Evolutionary conservation across 1,284 basidiomycete genomes (phyloP), one percentile per base, ranked within the genome.

Genomic region (Flammula alnicola): DNA sequence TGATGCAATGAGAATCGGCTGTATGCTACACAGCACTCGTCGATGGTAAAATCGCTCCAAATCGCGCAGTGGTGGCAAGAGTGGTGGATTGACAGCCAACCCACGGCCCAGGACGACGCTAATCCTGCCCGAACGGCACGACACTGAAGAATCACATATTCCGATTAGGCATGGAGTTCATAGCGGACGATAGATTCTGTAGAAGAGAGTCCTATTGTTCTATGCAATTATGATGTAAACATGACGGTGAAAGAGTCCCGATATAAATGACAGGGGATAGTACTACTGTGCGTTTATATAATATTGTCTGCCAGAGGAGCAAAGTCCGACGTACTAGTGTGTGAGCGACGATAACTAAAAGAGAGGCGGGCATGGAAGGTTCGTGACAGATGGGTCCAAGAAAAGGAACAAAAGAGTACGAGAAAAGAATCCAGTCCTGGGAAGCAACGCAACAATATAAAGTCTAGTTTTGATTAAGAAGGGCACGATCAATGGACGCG

Each of bases 401-500:
- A 47, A 47, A 37, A 38, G n/a, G 27, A 20, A 31, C 10, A 37
- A 46, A 47, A 12, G 16, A 25, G 32, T 16, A 14, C 26, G 7
- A 42, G 25, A 31, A 46, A 26, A 32, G 39, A 38, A 12, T 32
- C 9, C 19, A 48, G 35, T 44, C 47, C 38, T 30, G 16, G 35
- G 43, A 41, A 47, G 44, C 44, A 46, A 30, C 17, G 20, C 20
- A 49, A 42, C 26, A 42, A 42, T 22, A 39, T 26, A 53, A 25
- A 47, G 17, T 42, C 60, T 57, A 70, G 48, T 56, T 58, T 52
- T 72, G 68, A 49, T 63, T 66, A 20, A 76, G 66, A 44, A 88
- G 69, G 29, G 77, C 72, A 50, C 81, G 73, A 61, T 91, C 88
- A 54, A 91, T 89, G 16, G 83, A 78, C 45, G 79, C 75, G 60